Conservation (phyloP, 257 asterid species). For the Sherardia arvensis region DNA sequence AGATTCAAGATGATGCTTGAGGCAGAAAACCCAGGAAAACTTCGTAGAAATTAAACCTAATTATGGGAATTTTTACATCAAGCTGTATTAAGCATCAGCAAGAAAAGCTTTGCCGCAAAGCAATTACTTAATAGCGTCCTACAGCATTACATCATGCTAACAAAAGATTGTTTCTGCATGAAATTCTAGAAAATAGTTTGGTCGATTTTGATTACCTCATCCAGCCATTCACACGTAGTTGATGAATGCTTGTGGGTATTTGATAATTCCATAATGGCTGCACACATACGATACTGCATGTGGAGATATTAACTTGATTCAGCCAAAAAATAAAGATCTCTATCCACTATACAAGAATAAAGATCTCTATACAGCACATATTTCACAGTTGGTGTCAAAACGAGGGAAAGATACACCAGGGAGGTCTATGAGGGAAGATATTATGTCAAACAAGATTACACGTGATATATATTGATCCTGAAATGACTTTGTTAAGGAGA, state of each 20-base stretch:
- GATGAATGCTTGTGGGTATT: conserved; percentile 54
- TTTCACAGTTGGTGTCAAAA: no score
- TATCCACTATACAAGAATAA: not conserved
- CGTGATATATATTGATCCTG: no score
- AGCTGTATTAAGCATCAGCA: not conserved
- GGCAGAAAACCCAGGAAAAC: not conserved
- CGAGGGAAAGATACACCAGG: no score
- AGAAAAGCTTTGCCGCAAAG: not conserved
- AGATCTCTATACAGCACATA: not conserved
- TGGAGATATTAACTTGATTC: conserved; percentile 19
- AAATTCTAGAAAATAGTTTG: conserved; percentile 4
- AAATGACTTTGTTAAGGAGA: no score
- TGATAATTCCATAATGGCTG: conserved; percentile 82
- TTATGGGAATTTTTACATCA: not conserved
- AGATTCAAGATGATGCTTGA: not conserved
- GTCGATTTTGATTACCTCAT: conserved; percentile 40
- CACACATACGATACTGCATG: conserved; percentile 96
- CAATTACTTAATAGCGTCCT: not conserved
- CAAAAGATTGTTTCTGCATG: not conserved
- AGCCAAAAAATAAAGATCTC: not conserved
- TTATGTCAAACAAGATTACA: no score
- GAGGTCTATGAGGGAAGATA: no score
- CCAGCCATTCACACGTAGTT: conserved; percentile 65
- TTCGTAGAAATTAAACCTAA: not conserved
- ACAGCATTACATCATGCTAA: conserved; percentile 2